Percentiles rank a stretch among this genome's conserved stretches.
Conservation (phyloP, 495 filamentous ascomycete species). For the Staphylotrichum longicolle region DNA sequence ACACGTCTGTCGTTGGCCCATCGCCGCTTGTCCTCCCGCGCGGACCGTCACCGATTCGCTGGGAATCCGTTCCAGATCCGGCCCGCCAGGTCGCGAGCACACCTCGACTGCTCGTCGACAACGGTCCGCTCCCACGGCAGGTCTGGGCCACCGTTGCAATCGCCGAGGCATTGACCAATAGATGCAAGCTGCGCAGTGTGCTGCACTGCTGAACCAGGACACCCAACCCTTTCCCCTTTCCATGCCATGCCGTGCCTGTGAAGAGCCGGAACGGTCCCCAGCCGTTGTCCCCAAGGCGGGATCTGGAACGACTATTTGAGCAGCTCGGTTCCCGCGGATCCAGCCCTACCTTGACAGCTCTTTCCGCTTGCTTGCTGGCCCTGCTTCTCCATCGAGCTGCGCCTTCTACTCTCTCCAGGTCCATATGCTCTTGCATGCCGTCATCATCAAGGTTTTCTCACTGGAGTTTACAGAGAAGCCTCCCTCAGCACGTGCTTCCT, state of each 20-base stretch:
- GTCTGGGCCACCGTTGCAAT: conserved; percentile 14
- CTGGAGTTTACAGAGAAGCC: too few relatives aligned
- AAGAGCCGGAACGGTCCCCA: neutral
- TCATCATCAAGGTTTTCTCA: neutral
- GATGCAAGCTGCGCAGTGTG: conserved; percentile 1
- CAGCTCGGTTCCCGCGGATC: too few relatives aligned
- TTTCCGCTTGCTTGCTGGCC: too few relatives aligned
- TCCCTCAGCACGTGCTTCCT: neutral
- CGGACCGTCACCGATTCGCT: conserved; percentile 15
- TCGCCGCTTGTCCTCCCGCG: conserved; percentile 1
- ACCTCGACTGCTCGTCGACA: neutral
- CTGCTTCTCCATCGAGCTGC: neutral
- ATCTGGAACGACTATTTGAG: too few relatives aligned
- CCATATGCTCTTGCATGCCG: conserved; percentile 1
- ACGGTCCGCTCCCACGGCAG: conserved; percentile 4
- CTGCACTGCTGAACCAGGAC: conserved; percentile 5
- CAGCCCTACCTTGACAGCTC: too few relatives aligned
- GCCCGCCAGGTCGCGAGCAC: neutral
- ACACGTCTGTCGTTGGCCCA: conserved; percentile 3
- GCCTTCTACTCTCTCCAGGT: neutral
- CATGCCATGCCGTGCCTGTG: neutral
- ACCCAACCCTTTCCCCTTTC: neutral
- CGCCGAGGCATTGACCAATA: conserved; percentile 27
- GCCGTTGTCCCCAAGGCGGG: neutral
- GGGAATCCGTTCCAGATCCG: conserved; percentile 8